Base-by-base conservation (phyloP, 345 rosid species). In the Iberis pinnata region DNA sequence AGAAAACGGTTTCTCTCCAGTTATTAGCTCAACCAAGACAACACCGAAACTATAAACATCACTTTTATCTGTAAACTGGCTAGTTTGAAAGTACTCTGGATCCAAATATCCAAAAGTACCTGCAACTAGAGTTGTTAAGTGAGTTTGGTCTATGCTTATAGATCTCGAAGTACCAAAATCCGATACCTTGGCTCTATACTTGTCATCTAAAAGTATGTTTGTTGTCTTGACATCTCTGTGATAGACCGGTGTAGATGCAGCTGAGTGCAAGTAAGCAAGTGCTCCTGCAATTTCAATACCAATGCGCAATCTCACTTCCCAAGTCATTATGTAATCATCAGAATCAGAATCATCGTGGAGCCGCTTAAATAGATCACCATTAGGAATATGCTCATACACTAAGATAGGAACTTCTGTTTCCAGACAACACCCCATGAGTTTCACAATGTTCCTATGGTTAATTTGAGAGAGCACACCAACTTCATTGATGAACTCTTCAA, bases 111-210 rank as follows among this genome's bases (percentile, higher is more conserved):
- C 67, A 31, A 67, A 29, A 20, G 71, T 67, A 16, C 67, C 67
- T 7, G 65, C 42, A 29, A 67, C 71, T 4, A 73, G 31, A 7
- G 78, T 78, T 10, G 76, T 61, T 55, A 79, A 43, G 51, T 73
- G 75, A 22, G 70, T 63, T 12, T 76, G 73, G 20, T 76, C 81
- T 13, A 71, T 6, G 1, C 53, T 76, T 41, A 79, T 68, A 3
- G 73, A 43, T 27, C 75, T 67, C 1, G 77, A 79, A 4, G 75
- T 71, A 10, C 84, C 84, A 39, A 79, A 79, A 61, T 79, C 84
- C 0, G 81, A 63, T 6, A 74, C 75, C 41, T 76, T 79, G 0
- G 75, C 79, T 3, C 63, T 27, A 18, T 56, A 67, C n/a, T 55
- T 58, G 1, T 68, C 67, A 26, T 77, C 73, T 12, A 78, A 24